These are phyloP conservation scores for Biscogniauxia marginata DNA, from an alignment of 2,329 filamentous ascomycete genomes.

Conservation along the genomic window DNA sequence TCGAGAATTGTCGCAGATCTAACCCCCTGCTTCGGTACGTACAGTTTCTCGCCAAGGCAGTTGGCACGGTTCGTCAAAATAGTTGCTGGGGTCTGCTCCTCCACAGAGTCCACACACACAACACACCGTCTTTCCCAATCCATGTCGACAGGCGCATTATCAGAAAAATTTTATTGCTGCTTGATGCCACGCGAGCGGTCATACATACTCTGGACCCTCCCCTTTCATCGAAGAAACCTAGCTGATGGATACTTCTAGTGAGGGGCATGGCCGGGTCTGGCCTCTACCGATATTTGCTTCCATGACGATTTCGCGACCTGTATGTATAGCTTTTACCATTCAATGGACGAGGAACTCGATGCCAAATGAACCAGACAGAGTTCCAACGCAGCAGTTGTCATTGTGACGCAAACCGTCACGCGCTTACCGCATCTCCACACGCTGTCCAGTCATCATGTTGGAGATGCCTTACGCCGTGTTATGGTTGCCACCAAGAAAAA, in stretches of 20 bases:
- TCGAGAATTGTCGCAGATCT: neutral
- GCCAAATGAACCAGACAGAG: neutral
- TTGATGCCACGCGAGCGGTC: constrained; percentile 19
- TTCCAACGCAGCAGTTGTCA: constrained; percentile 8
- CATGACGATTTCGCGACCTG: neutral
- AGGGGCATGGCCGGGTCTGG: neutral
- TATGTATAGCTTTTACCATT: neutral
- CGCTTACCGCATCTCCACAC: constrained; percentile 16
- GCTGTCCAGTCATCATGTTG: constrained; percentile 3
- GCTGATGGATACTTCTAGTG: neutral
- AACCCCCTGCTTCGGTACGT: neutral
- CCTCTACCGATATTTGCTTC: neutral
- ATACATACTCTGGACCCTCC: neutral
- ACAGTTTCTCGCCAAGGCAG: neutral
- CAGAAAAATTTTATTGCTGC: constrained; percentile 16
- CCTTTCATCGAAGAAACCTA: neutral
- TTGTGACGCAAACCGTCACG: constrained; percentile 21
- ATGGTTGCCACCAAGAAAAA: neutral
- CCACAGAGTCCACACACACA: constrained; percentile 9
- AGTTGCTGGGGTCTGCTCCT: neutral
- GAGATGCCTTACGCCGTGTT: too few species aligned
- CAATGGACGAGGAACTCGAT: neutral
- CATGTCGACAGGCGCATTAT: constrained; percentile 15
- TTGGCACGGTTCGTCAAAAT: neutral
- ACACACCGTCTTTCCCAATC: constrained; percentile 23